Evolutionary conservation across 1,284 basidiomycete species (phyloP).

Genomic region (Ceratobasidium theobromae): DNA sequence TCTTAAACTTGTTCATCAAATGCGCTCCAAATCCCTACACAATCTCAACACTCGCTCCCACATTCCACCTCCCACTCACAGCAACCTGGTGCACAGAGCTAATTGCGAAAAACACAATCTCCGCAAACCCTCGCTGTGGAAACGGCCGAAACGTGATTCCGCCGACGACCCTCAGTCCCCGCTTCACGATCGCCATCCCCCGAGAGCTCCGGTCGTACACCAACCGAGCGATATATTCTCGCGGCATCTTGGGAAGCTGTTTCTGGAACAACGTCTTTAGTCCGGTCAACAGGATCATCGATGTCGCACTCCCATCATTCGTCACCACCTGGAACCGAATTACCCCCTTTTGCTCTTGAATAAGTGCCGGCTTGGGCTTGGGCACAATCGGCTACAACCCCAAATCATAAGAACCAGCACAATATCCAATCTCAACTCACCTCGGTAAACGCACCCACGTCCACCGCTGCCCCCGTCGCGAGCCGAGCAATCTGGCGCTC

Average conservation of each 20-base stretch:
- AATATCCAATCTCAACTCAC: slow-evolving; percentile 40
- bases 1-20: slow-evolving; percentile 99
- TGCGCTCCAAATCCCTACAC: slow-evolving; percentile 95
- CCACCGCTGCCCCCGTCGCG: slow-evolving; percentile 77
- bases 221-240: slow-evolving; percentile 96
- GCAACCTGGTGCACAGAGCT: slow-evolving; percentile 97
- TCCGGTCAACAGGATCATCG: slow-evolving; percentile 85
- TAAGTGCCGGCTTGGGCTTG: slow-evolving; percentile 65
- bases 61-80: slow-evolving; percentile 50
- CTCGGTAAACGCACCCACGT: slow-evolving; percentile 57
- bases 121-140: slow-evolving; percentile 91
- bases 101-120: slow-evolving; percentile 99
- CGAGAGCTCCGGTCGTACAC: slow-evolving; percentile 93
- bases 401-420: neutral
- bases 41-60: slow-evolving; percentile 5
- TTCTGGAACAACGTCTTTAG: slow-evolving; percentile 97
- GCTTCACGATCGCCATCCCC: slow-evolving; percentile 92
- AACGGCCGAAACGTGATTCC: slow-evolving; percentile 98
- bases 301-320: slow-evolving; percentile 76
- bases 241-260: slow-evolving; percentile 98
- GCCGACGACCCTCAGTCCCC: slow-evolving; percentile 94
- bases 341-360: slow-evolving; percentile 81
- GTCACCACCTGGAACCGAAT: slow-evolving; percentile 87
- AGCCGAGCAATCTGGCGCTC: slow-evolving; percentile 69
- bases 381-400: slow-evolving; percentile 53